Base-by-base conservation (phyloP, 2,329 filamentous ascomycete genomes). In the Malbranchea zuffiana region DNA sequence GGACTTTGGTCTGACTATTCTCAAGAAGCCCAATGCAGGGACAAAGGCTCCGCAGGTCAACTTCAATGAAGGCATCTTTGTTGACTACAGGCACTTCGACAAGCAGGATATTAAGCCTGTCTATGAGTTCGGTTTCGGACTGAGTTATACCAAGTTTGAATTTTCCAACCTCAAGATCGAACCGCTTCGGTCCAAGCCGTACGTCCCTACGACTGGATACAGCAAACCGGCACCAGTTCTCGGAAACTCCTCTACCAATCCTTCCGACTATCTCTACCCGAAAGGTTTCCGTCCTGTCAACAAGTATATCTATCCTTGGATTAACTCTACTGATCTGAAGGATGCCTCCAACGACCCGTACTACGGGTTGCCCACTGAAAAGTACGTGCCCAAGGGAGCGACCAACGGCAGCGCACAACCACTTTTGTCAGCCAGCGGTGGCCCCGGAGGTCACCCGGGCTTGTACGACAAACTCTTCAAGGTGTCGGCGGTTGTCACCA, bases 261-360 rank as follows among this genome's bases (percentile, higher is more conserved):
- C 62, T 2, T 58, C 66, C 0, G 62, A 70, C 30, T 74, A 76
- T 51, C 51, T 74, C 26, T 78, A 67, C 62, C 75, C 75, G 2
- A 52, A 60, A 17, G 66, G 63, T 46, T 56, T 74, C 45, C 59
- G 64, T 13, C 63, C 61, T 8, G 59, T 77, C 34, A 56, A 59
- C 15, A 54, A 60, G 17, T 80, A 74, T 62, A 75, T 79, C 53
- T 80, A 78, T 55, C 74, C 75, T 2, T 80, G 70, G 59, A 60
- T 80, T 47, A 78, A 77, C 63, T 67, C 63, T 20, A 76, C 72
- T 29, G 64, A 74, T 47, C 62, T 74, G 7, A 54, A 59, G 34
- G 59, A 60, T 16, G 66, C 74, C 3, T 67, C 69, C 13, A 61
- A 57, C 21, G 70, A 75, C 44, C 62, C 66, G 0, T 50, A 69